Base-by-base conservation (phyloP, 2,329 filamentous ascomycete species). In the Pseudocercospora cruenta region DNA sequence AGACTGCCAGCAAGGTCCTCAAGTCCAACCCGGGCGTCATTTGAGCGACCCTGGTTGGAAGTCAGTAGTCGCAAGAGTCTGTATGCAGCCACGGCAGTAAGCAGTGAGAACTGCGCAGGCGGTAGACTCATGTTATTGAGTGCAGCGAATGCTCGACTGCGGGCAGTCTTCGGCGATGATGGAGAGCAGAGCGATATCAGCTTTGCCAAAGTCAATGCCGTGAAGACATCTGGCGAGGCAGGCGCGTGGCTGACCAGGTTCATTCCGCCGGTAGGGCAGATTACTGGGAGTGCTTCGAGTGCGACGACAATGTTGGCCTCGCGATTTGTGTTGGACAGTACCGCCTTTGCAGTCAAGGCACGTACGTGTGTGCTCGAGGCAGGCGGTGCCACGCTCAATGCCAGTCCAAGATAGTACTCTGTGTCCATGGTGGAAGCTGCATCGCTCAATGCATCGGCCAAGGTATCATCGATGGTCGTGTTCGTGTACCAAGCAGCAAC, bases 401-500 rank as follows among this genome's bases (percentile, higher is more conserved):
- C 92, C 36, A 92, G 83, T 0, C 87, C 84, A 33, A 97, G 83
- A 39, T 80, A 76, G 67, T 77, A 78, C 62, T 83, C 80, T 67
- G 87, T 82, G 47, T 76, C 65, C 78, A 81, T 63, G 63, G 72
- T 80, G 10, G 78, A 76, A 2, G 78, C 76, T 19, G 81, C 80
- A 10, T 84, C 82, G 65, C 85, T 85, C 33, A 83, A 78, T 14
- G 81, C 80, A 49, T 86, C 84, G 12, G 88, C 82, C 28, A 97
- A 84, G 2, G 88, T 88, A 64, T 86, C 85, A 72, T 93, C 91
- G 43, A 97, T 81, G 12, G 87, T 83, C 63, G 90, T 84, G 69
- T 88, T 92, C 0, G 94, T 96, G 82, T 90, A 95, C 94, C 94
- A 97, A 1, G 94, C 92, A 6, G 94, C 92, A 60, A 97, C 87